Percentiles rank a stretch among this genome's conserved stretches.
Evolutionary conservation across 805 yeast genomes (phyloP).

Genomic region (Blastobotrys parvus): DNA sequence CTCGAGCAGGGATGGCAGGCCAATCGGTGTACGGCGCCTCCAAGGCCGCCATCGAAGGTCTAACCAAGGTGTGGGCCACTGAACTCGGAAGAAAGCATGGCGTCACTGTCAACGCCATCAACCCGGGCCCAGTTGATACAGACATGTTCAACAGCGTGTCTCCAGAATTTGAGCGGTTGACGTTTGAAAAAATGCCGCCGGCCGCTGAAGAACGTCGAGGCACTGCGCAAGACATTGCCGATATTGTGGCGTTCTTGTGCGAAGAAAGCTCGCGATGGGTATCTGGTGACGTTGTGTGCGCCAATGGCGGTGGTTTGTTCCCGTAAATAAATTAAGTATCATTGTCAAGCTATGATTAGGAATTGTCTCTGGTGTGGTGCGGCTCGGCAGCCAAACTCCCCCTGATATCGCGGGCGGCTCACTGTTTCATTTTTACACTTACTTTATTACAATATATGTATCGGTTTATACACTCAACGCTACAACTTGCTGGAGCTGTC

Average conservation of each 20-base stretch:
- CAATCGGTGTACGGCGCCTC: slow-evolving; percentile 35
- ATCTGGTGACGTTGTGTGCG: slow-evolving; percentile 12
- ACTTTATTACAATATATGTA: not conserved
- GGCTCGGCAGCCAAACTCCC: too few relatives aligned
- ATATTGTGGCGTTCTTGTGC: slow-evolving; percentile 10
- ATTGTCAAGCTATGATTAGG: not conserved
- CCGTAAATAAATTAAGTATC: not conserved
- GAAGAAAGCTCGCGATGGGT: slow-evolving; percentile 15
- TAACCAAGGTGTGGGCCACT: slow-evolving; percentile 33
- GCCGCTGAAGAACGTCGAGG: slow-evolving; percentile 5
- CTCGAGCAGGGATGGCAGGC: slow-evolving; percentile 34
- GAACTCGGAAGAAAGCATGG: slow-evolving; percentile 43
- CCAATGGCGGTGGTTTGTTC: slow-evolving; percentile 12
- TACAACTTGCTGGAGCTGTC: slow-evolving; percentile 7
- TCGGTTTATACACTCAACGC: not conserved
- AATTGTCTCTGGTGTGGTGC: not conserved
- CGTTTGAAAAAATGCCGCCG: slow-evolving; percentile 1
- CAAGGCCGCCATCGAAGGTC: slow-evolving; percentile 33
- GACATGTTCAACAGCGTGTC: slow-evolving; percentile 27
- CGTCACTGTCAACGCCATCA: slow-evolving; percentile 39
- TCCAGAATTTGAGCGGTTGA: not conserved
- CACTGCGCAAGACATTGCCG: slow-evolving; percentile 10
- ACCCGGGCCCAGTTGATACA: slow-evolving; percentile 42
- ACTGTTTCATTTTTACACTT: too few relatives aligned
- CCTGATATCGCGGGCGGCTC: too few relatives aligned